Evolutionary conservation across 441 rosid species (phyloP).

Genomic region (Erodium moschatum): DNA sequence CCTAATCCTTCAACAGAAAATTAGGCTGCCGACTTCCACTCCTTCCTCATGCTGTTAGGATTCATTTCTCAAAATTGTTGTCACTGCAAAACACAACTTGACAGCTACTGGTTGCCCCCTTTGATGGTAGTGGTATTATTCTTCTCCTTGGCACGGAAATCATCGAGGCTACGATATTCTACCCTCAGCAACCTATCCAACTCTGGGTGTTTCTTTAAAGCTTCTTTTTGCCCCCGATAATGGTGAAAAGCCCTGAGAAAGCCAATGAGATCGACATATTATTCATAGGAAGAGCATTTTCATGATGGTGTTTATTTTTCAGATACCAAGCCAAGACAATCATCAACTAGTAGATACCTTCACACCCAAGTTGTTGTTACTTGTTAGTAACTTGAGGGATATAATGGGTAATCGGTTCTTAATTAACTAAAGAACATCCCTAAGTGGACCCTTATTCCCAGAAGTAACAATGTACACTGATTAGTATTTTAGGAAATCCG

Average conservation of each 20-base stretch:
- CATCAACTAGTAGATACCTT: too few relatives aligned
- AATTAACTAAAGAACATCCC: too few relatives aligned
- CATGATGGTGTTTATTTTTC: too few relatives aligned
- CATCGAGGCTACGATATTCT: slow-evolving; percentile 54
- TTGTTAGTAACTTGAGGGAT: too few relatives aligned
- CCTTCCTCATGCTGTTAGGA: slow-evolving; percentile 17
- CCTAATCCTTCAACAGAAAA: background rate
- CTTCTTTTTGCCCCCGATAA: slow-evolving; percentile 46
- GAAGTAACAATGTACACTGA: too few relatives aligned
- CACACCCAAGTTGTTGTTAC: too few relatives aligned
- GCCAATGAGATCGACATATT: background rate
- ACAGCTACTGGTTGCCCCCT: slow-evolving; percentile 31
- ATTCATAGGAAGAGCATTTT: too few relatives aligned
- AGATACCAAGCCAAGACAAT: too few relatives aligned
- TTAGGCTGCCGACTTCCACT: slow-evolving; percentile 13
- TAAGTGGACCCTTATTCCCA: too few relatives aligned
- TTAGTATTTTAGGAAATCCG: too few relatives aligned
- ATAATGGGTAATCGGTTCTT: too few relatives aligned
- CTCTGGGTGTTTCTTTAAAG: slow-evolving; percentile 59
- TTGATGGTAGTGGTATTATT: slow-evolving; percentile 10
- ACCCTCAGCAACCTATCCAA: slow-evolving; percentile 67
- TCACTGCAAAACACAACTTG: background rate
- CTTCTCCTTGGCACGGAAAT: slow-evolving; percentile 58
- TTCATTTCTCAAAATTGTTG: slow-evolving; percentile 34
- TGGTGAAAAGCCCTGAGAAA: slow-evolving; percentile 87